phyloP scores from a whole-genome alignment of 169 alveolate genomes.

The Cryptosporidium viatorum region DNA sequence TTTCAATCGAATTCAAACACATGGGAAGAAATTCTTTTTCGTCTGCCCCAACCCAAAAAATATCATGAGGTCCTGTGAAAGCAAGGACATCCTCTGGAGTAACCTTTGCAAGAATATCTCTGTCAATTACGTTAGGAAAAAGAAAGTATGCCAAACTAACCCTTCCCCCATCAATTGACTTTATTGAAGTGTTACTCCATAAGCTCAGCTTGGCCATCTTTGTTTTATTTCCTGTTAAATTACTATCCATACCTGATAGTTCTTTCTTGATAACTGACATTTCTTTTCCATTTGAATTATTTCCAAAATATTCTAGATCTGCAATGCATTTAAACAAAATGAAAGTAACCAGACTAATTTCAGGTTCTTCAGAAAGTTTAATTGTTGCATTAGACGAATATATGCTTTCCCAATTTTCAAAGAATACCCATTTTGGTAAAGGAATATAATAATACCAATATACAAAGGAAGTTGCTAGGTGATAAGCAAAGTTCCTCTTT shows the following conservation, averaged over 20 bases:
- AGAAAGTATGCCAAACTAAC: constrained; percentile 44
- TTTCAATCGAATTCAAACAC: constrained; percentile 59
- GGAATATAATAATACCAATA: constrained; percentile 57
- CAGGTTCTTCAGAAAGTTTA: constrained; percentile 63
- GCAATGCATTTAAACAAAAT: constrained; percentile 44
- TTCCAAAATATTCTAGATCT: constrained; percentile 29
- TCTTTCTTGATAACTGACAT: constrained; percentile 9
- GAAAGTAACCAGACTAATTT: constrained; percentile 55
- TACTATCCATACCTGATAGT: background rate
- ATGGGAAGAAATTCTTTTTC: constrained; percentile 44
- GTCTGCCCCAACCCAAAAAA: constrained; percentile 68
- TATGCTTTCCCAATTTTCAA: constrained; percentile 39
- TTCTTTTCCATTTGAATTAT: constrained; percentile 1
- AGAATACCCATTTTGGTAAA: constrained; percentile 54
- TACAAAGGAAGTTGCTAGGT: constrained; percentile 38
- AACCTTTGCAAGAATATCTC: constrained; percentile 27
- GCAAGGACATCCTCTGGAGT: constrained; percentile 59
- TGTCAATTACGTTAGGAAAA: constrained; percentile 47
- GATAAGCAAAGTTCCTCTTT: constrained; percentile 66
- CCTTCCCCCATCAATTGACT: constrained; percentile 14
- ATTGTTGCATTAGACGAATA: constrained; percentile 21
- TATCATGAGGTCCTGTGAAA: constrained; percentile 70
- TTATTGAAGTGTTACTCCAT: constrained; percentile 46
- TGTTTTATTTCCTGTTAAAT: background rate
- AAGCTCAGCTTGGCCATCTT: background rate